Evolutionary conservation across 306 rosid species (phyloP).

Genomic region (Gynostemma pentaphyllum): DNA sequence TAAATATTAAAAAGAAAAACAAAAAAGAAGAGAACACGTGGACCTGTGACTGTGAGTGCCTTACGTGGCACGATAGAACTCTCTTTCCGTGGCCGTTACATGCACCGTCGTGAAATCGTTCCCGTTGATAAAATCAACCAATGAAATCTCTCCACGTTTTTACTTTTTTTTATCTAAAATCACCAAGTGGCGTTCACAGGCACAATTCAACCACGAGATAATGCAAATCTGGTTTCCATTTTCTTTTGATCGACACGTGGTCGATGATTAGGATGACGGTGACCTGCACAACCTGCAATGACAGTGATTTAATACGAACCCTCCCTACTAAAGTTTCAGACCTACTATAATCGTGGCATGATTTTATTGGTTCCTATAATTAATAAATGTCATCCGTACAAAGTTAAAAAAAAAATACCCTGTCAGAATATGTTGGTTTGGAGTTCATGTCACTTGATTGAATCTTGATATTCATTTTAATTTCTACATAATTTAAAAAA

Average conservation of each 20-base stretch:
- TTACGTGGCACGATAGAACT: background rate
- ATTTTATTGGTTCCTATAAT: background rate
- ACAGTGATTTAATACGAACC: background rate
- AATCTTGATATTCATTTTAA: background rate
- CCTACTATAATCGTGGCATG: background rate
- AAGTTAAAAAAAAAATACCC: background rate
- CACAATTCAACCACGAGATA: background rate
- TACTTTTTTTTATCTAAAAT: background rate
- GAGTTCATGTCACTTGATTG: background rate
- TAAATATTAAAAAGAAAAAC: background rate
- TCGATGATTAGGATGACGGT: background rate
- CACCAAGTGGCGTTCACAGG: background rate
- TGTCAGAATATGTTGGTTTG: background rate
- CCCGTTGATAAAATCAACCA: background rate
- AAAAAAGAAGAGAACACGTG: background rate
- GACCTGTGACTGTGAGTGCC: background rate
- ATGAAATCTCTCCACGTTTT: background rate
- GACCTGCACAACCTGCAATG: conserved; percentile 1
- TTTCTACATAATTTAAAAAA: background rate
- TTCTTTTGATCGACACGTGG: conserved; percentile 1
- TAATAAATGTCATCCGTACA: background rate
- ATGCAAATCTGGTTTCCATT: background rate
- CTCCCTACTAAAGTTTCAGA: background rate
- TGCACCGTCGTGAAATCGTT: background rate
- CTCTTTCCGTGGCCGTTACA: conserved; percentile 8